Conservation (phyloP, 495 filamentous ascomycete species). For the Parathielavia hyrcaniae region DNA sequence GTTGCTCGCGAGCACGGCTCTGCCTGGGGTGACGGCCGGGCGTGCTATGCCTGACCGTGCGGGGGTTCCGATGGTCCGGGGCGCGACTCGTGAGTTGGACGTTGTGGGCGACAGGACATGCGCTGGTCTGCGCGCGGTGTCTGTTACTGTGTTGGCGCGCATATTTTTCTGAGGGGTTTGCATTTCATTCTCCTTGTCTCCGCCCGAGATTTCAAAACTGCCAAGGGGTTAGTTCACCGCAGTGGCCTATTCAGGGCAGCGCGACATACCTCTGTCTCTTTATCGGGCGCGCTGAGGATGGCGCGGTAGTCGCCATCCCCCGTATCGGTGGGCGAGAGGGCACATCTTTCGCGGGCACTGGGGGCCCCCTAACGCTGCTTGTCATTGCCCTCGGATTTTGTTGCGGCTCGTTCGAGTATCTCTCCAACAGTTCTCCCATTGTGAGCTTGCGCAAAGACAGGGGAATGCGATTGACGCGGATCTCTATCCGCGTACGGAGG, state of each 20-base stretch:
- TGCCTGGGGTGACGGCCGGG: constrained; percentile 12
- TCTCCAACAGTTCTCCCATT: constrained; percentile 73
- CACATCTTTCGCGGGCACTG: constrained; percentile 35
- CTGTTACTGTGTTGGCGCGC: constrained; percentile 24
- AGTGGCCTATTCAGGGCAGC: background rate
- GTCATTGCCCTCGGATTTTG: constrained; percentile 17
- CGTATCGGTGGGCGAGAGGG: constrained; percentile 15
- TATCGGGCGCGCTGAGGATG: constrained; percentile 32
- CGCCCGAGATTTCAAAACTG: constrained; percentile 59
- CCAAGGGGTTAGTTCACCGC: constrained; percentile 13
- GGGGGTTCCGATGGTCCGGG: constrained; percentile 20
- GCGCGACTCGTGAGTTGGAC: constrained; percentile 65
- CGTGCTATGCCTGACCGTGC: constrained; percentile 4
- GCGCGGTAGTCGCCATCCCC: constrained; percentile 1
- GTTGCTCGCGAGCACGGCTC: constrained; percentile 28
- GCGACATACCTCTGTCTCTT: constrained; percentile 59
- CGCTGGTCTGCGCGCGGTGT: constrained; percentile 29
- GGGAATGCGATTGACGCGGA: constrained; percentile 91
- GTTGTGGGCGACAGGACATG: constrained; percentile 76
- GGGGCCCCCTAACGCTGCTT: constrained; percentile 17
- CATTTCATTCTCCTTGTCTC: constrained; percentile 73
- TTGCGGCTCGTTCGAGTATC: constrained; percentile 27
- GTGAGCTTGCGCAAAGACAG: constrained; percentile 67
- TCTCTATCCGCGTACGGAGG: constrained; percentile 79
- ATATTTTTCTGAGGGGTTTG: constrained; percentile 43